phyloP scores from a whole-genome alignment of 306 rosid species.

The Fagus crenata region DNA sequence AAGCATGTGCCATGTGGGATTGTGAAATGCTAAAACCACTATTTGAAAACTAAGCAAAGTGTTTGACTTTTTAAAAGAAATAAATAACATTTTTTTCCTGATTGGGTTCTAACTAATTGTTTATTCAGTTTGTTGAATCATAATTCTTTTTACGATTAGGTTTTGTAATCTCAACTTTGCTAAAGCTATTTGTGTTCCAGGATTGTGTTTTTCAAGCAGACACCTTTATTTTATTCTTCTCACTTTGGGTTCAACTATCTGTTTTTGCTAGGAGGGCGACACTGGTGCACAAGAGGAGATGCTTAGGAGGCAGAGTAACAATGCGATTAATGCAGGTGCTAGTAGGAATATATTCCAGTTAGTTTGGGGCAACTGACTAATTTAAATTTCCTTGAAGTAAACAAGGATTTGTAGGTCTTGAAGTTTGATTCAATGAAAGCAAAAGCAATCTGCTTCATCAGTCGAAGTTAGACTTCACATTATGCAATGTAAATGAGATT shows the following conservation, averaged over 20 bases:
- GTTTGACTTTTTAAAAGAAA: too few species aligned
- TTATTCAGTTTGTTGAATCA: not conserved
- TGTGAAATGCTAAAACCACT: too few species aligned
- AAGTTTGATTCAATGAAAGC: conserved; percentile 2
- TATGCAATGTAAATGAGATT: conserved; percentile 15
- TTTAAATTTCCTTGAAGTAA: not conserved
- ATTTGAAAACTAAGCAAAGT: too few species aligned
- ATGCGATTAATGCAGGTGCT: conserved; percentile 59
- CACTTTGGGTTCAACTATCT: not conserved
- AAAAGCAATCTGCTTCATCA: conserved; percentile 14
- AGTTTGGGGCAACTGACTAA: conserved; percentile 67
- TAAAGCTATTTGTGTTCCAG: not conserved
- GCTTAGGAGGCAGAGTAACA: conserved; percentile 68
- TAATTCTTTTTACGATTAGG: not conserved
- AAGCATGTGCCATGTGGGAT: conserved; percentile 8
- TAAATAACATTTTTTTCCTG: too few species aligned
- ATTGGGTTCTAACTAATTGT: not conserved
- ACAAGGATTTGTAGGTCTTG: conserved; percentile 2
- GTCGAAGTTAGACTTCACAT: not conserved
- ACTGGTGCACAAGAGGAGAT: conserved; percentile 64
- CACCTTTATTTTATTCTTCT: not conserved
- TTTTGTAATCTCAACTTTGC: not conserved
- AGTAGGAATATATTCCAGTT: conserved; percentile 84
- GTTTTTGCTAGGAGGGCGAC: conserved; percentile 65
- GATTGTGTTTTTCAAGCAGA: not conserved